Conservation (phyloP, 1,284 basidiomycete species). For the Sporisorium sorghi region DNA sequence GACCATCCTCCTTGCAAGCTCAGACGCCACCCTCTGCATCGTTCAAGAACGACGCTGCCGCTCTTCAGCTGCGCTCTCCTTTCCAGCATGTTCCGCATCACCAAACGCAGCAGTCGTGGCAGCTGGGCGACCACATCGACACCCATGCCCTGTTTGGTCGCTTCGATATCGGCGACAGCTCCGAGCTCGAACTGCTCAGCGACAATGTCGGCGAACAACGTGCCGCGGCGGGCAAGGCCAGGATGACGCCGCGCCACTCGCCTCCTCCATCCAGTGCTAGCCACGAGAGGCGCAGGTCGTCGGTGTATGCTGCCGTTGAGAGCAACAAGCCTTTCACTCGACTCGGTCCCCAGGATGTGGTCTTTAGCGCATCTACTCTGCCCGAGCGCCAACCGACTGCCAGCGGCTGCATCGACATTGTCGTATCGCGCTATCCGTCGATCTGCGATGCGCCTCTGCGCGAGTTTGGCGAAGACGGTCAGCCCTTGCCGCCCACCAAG, state of each 20-base stretch:
- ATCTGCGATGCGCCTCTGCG: constrained; percentile 47
- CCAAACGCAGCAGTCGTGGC: constrained; percentile 3
- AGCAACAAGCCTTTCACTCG: constrained; percentile 41
- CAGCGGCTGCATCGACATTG: constrained; percentile 23
- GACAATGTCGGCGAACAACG: constrained; percentile 23
- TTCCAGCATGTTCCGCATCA: constrained; percentile 14
- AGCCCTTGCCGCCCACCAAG: constrained; percentile 55
- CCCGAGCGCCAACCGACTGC: constrained; percentile 27
- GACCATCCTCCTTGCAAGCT: not conserved
- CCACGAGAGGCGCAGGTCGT: constrained; percentile 11
- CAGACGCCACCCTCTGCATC: not conserved
- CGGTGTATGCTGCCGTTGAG: constrained; percentile 3
- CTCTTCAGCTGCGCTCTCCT: constrained; percentile 15
- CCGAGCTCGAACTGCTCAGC: constrained; percentile 36
- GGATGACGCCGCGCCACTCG: constrained; percentile 18
- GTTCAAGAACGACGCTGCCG: not conserved
- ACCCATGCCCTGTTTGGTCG: constrained; percentile 1
- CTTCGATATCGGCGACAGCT: constrained; percentile 21
- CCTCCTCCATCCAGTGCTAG: constrained; percentile 11
- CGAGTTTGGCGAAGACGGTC: constrained; percentile 51
- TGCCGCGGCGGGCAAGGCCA: constrained; percentile 33
- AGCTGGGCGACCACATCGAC: not conserved
- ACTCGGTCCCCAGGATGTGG: constrained; percentile 37
- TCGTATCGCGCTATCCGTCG: constrained; percentile 34
- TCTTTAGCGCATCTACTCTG: constrained; percentile 39